A percentile compares a stretch with the other conserved stretches of the same genome.
Evolutionary conservation across 441 rosid genomes (phyloP).

Genomic region (Gossypium schwendimanii): DNA sequence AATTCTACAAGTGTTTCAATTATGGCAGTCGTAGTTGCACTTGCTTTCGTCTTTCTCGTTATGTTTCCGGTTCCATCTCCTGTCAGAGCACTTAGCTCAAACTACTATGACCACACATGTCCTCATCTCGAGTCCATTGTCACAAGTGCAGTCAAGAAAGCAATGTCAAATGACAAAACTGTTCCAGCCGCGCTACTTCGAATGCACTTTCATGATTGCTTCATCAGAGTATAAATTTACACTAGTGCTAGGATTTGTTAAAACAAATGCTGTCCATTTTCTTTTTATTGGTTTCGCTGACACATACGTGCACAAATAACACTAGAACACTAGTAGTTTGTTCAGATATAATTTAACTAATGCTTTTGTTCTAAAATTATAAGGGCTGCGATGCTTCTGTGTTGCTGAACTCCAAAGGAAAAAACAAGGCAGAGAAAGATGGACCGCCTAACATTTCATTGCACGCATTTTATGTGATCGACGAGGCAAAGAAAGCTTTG

Average conservation of each 20-base stretch:
- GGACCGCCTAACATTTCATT: conserved; percentile 68
- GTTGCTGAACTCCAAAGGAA: conserved; percentile 44
- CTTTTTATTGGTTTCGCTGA: neutral
- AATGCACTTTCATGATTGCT: conserved; percentile 70
- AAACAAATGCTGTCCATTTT: neutral
- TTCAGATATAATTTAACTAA: neutral
- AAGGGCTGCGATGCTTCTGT: conserved; percentile 70
- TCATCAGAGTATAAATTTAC: conserved; percentile 36
- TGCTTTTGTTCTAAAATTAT: neutral
- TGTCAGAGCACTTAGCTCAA: conserved; percentile 41
- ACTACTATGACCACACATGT: conserved; percentile 46
- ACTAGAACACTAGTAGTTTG: neutral
- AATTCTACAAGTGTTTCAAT: neutral
- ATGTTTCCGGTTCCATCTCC: conserved; percentile 18
- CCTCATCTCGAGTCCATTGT: conserved; percentile 44
- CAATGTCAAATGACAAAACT: conserved; percentile 44
- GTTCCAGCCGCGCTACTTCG: conserved; percentile 61
- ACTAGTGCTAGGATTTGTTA: neutral
- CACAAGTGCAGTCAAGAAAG: conserved; percentile 38
- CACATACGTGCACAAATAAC: neutral
- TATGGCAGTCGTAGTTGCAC: conserved; percentile 22
- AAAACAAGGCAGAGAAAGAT: conserved; percentile 55
- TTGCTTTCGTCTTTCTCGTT: conserved; percentile 18
- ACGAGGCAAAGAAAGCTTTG: conserved; percentile 47
- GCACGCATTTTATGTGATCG: conserved; percentile 59